These are phyloP conservation scores for Inonotus hispidus DNA, from an alignment of 1,284 basidiomycete species.

Conservation along the genomic window DNA sequence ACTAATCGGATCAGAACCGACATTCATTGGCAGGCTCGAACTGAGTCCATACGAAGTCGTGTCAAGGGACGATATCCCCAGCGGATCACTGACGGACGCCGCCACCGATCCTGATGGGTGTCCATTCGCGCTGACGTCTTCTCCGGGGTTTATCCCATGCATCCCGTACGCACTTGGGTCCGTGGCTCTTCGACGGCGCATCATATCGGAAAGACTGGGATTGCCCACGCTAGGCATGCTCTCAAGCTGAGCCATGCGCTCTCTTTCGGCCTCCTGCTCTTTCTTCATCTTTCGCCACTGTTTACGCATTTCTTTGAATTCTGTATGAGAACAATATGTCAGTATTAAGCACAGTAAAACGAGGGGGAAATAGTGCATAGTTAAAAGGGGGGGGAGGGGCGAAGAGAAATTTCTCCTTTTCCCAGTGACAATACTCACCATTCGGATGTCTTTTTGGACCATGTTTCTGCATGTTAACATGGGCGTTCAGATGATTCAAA, in stretches of 20 bases:
- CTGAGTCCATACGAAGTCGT: conserved; percentile 5
- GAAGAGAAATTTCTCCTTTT: background rate
- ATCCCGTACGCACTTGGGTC: conserved; percentile 8
- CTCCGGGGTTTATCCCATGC: conserved; percentile 1
- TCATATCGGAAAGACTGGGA: conserved; percentile 6
- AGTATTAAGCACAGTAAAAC: conserved; percentile 13
- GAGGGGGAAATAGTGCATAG: background rate
- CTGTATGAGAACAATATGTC: conserved; percentile 37
- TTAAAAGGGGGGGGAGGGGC: background rate
- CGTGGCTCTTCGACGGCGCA: conserved; percentile 12
- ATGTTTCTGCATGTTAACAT: conserved; percentile 91
- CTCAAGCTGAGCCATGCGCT: background rate
- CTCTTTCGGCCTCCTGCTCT: conserved; percentile 40
- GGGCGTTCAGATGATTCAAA: conserved; percentile 88
- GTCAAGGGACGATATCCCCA: conserved; percentile 7
- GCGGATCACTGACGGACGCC: conserved; percentile 7
- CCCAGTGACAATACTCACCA: too few relatives aligned
- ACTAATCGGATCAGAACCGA: conserved; percentile 8
- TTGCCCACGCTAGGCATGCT: background rate
- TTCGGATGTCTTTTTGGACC: conserved; percentile 77
- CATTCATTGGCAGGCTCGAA: conserved; percentile 7
- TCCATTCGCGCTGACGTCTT: conserved; percentile 1
- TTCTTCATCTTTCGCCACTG: conserved; percentile 94
- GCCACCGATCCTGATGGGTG: background rate
- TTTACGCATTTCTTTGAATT: conserved; percentile 97